These are phyloP conservation scores for Conticribra guillardii DNA, from an alignment of 108 stramenopile genomes.

Conservation along the genomic window DNA sequence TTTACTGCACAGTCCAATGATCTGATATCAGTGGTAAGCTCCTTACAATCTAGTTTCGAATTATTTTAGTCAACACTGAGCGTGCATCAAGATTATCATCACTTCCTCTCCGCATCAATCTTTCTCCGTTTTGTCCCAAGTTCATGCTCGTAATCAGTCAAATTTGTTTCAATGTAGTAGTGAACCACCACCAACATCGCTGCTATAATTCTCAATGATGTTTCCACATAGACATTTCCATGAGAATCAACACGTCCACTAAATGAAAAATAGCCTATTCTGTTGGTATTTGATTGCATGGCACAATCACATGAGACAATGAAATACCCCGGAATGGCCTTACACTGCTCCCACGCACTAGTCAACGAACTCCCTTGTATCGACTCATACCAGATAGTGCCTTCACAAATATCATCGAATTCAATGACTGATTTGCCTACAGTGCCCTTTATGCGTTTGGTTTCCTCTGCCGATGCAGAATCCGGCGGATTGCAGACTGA, in stretches of 20 bases:
- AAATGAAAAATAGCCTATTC: constrained; percentile 6
- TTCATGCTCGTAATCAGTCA: not conserved
- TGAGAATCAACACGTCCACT: constrained; percentile 1
- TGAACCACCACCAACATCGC: constrained; percentile 20
- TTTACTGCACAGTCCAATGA: too few relatives aligned
- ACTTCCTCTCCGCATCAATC: too few relatives aligned
- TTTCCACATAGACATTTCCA: constrained; percentile 2
- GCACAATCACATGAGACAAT: constrained; percentile 12
- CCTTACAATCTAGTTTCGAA: too few relatives aligned
- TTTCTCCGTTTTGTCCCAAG: too few relatives aligned
- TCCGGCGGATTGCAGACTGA: not conserved
- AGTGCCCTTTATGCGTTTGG: constrained; percentile 6
- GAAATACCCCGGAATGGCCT: constrained; percentile 1
- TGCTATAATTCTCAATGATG: constrained; percentile 3
- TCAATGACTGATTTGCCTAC: not conserved
- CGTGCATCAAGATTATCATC: too few relatives aligned
- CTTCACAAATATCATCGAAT: constrained; percentile 1
- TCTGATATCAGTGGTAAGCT: too few relatives aligned
- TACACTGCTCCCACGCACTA: not conserved
- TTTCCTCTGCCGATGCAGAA: constrained; percentile 3
- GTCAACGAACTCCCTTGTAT: not conserved
- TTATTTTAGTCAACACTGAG: too few relatives aligned
- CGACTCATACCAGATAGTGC: constrained; percentile 2
- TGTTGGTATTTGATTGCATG: not conserved
- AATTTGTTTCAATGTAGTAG: not conserved